These are phyloP conservation scores for Apophysomyces sp. DNA, from an alignment of 371 early-diverging fungal genomes.

Conservation along the genomic window DNA sequence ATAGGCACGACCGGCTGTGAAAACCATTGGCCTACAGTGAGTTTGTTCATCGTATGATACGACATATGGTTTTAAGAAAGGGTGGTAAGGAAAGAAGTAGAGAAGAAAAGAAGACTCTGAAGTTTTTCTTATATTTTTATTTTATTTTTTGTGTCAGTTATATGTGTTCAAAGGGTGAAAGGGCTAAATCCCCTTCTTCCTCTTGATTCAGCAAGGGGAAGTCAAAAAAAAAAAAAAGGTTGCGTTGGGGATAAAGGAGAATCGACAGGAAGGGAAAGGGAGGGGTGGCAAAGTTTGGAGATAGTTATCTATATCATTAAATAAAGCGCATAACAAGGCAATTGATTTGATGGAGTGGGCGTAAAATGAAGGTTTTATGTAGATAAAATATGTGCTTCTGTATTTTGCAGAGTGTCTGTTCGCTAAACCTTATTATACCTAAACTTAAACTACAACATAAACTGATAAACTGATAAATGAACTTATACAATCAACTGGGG, in stretches of 20 bases:
- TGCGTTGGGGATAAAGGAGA: conserved; percentile 1
- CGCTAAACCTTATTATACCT: background rate
- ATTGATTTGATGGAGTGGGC: background rate
- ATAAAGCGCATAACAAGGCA: no score
- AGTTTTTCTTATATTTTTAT: no score
- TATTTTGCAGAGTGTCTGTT: background rate
- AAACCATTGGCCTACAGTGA: conserved; percentile 19
- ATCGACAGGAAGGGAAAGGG: background rate
- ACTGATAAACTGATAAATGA: no score
- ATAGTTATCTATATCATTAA: background rate
- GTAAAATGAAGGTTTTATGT: background rate
- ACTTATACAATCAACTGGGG: no score
- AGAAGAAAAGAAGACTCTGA: no score
- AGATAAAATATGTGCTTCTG: background rate
- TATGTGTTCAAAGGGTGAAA: background rate
- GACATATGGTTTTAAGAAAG: background rate
- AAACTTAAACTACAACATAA: background rate
- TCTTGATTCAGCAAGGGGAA: background rate
- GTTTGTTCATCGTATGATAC: background rate
- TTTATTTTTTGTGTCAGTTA: conserved; percentile 2
- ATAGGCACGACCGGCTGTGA: conserved; percentile 22
- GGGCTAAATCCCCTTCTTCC: background rate
- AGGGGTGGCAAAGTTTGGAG: background rate
- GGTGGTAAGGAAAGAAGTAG: no score
- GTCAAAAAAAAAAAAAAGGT: background rate